phyloP scores from a whole-genome alignment of 106 monocot species.

The Platanthera guangdongensis region DNA sequence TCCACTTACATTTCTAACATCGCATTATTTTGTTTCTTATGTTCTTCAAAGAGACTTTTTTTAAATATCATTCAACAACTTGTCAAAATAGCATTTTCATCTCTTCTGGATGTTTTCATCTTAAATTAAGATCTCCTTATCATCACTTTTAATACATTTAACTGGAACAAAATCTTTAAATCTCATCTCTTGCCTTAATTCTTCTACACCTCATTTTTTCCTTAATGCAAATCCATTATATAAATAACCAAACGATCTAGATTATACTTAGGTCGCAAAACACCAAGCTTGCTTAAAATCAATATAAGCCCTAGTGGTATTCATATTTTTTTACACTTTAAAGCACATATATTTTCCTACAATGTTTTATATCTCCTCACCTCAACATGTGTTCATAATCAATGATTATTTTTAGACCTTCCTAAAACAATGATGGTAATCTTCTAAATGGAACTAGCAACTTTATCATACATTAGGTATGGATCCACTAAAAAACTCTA shows the following conservation, averaged over 20 bases:
- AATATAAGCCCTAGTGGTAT: neutral
- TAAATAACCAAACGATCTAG: neutral
- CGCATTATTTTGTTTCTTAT: neutral
- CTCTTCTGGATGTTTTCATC: neutral
- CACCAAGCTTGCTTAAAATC: neutral
- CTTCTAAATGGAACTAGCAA: neutral
- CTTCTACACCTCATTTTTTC: neutral
- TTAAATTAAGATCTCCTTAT: neutral
- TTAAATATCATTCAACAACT: neutral
- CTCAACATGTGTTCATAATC: too few relatives aligned
- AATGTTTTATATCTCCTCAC: too few relatives aligned
- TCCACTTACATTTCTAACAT: neutral
- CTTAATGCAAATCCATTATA: neutral
- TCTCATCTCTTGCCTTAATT: neutral
- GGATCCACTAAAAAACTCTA: neutral
- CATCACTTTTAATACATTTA: neutral
- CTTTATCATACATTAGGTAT: neutral
- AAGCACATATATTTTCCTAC: neutral
- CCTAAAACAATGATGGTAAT: neutral
- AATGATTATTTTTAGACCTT: too few relatives aligned
- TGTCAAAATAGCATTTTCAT: neutral
- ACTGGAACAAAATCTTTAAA: neutral
- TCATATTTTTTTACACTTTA: neutral
- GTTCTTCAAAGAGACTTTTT: neutral
- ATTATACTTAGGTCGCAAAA: neutral